phyloP scores from a whole-genome alignment of 176 grass and related monocot genomes.

The Tuctoria greenei region DNA sequence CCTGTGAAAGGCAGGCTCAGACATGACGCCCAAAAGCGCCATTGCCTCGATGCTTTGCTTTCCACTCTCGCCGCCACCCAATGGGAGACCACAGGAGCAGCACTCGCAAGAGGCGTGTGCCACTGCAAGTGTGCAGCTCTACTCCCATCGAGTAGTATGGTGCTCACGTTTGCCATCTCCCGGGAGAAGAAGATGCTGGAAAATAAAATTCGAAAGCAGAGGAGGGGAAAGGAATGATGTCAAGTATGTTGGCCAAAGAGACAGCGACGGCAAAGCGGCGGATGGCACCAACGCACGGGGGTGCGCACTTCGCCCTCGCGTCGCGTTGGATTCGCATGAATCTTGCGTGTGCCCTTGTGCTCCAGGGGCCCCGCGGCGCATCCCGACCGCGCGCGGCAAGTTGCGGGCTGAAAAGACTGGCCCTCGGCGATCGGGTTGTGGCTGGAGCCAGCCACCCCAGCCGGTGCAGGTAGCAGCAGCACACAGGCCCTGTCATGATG shows the following conservation, averaged over 20 bases:
- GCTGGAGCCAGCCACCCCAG: slow-evolving; percentile 30
- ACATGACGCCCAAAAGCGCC: slow-evolving; percentile 47
- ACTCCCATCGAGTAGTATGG: background rate
- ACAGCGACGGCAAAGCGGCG: slow-evolving; percentile 29
- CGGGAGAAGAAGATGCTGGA: background rate
- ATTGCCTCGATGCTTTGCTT: slow-evolving; percentile 10
- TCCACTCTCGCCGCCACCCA: slow-evolving; percentile 20
- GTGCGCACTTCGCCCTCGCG: background rate
- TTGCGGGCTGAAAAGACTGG: slow-evolving; percentile 19
- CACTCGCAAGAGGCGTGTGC: background rate
- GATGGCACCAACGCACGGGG: background rate
- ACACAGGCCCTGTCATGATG: slow-evolving; percentile 20
- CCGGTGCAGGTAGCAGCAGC: background rate
- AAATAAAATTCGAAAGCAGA: background rate
- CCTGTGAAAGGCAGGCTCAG: slow-evolving; percentile 14
- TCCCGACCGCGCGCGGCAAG: too few relatives aligned
- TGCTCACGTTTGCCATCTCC: slow-evolving; percentile 8
- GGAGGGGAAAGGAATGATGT: background rate
- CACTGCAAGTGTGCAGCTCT: background rate
- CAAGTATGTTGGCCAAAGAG: slow-evolving; percentile 2
- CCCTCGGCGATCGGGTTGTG: slow-evolving; percentile 36
- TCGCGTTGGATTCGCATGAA: slow-evolving; percentile 67
- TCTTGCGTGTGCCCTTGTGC: slow-evolving; percentile 44
- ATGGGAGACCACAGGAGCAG: slow-evolving; percentile 22
- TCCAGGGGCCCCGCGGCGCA: slow-evolving; percentile 19